These are phyloP conservation scores for Teunomyces lycoperdinae DNA, from an alignment of 805 yeast species.

Conservation along the genomic window DNA sequence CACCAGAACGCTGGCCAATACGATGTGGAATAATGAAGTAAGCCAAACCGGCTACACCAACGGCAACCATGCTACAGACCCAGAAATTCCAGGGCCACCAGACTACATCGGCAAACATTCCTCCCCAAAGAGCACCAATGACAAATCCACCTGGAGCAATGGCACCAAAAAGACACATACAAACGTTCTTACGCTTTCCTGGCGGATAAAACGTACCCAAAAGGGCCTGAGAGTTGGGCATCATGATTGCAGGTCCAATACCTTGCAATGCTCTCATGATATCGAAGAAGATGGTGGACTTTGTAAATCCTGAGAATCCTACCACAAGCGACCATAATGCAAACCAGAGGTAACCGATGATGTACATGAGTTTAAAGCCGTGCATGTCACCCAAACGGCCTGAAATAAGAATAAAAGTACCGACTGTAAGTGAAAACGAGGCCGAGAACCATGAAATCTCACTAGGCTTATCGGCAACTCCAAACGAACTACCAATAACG, in stretches of 20 bases:
- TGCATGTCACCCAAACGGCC: constrained; percentile 36
- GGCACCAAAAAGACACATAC: constrained; percentile 31
- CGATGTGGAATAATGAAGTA: constrained; percentile 26
- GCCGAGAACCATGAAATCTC: constrained; percentile 37
- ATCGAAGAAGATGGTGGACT: constrained; percentile 23
- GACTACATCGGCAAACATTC: constrained; percentile 20
- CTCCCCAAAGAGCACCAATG: constrained; percentile 27
- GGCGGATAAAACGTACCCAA: constrained; percentile 30
- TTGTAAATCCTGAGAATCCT: constrained; percentile 27
- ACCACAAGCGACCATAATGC: constrained; percentile 21
- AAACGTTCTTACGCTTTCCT: constrained; percentile 17
- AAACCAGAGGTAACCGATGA: constrained; percentile 23
- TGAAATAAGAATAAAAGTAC: constrained; percentile 32
- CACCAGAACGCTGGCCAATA: constrained; percentile 18
- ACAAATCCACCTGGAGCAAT: constrained; percentile 35
- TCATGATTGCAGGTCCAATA: constrained; percentile 31
- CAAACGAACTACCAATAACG: constrained; percentile 21
- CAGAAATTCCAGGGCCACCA: constrained; percentile 40
- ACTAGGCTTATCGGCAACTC: constrained; percentile 23
- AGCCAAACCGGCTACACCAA: constrained; percentile 14
- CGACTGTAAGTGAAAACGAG: constrained; percentile 32
- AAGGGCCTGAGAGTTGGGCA: constrained; percentile 34
- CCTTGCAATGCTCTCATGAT: constrained; percentile 33
- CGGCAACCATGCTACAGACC: constrained; percentile 22
- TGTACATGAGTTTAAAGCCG: constrained; percentile 30